Evolutionary conservation across 495 filamentous ascomycete species (phyloP).

Genomic region (Penicillium chermesinum): DNA sequence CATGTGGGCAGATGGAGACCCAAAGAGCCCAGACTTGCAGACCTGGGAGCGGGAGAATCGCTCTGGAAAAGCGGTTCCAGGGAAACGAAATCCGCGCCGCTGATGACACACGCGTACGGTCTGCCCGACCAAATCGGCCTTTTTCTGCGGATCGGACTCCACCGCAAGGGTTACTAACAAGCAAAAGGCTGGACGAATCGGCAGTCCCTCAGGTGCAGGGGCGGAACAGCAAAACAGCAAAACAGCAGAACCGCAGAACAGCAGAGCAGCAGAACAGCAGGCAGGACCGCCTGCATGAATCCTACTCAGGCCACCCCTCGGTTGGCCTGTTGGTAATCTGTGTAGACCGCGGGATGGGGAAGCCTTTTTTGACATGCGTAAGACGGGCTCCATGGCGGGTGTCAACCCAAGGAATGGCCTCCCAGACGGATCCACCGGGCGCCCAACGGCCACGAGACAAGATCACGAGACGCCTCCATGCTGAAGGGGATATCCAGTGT

Average conservation of each 20-base stretch:
- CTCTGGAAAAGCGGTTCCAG: neutral
- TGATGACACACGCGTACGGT: slow-evolving; percentile 3
- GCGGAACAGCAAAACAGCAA: neutral
- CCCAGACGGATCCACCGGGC: slow-evolving; percentile 16
- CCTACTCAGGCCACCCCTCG: no score
- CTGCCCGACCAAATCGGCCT: slow-evolving; percentile 7
- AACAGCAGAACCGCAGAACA: neutral
- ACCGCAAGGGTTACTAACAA: neutral
- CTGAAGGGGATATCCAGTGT: no score
- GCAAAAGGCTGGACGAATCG: neutral
- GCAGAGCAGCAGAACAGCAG: neutral
- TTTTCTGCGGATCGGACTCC: slow-evolving; percentile 13
- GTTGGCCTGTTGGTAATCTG: no score
- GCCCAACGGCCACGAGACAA: slow-evolving; percentile 18
- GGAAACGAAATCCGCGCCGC: neutral
- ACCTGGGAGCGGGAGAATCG: neutral
- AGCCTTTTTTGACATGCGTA: no score
- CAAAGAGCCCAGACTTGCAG: no score
- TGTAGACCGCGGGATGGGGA: no score
- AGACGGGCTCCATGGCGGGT: slow-evolving; percentile 24
- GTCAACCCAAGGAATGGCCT: slow-evolving; percentile 14
- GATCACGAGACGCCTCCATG: neutral
- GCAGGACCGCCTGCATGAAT: neutral
- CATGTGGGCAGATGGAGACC: no score
- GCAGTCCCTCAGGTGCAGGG: neutral